Base-by-base conservation (phyloP, 2,329 filamentous ascomycete species). In the Endocalyx cinctus region DNA sequence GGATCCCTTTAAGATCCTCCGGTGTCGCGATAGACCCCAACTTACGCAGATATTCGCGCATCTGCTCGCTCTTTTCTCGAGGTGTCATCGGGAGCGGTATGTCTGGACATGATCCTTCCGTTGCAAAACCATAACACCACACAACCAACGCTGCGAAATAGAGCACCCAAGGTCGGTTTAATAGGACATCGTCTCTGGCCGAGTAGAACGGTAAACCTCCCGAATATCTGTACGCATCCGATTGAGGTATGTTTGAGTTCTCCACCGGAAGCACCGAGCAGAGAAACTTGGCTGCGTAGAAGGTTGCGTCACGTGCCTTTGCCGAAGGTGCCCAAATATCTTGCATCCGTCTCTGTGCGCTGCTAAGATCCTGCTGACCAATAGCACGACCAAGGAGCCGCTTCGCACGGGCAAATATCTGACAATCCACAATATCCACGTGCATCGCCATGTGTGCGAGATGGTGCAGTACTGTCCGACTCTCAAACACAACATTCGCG, bases 391-490 rank as follows among this genome's bases (percentile, higher is more conserved):
- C 90, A 4, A 97, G 76, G 3, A 96, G 72, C 18, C 89, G 75
- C 47, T 82, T 86, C 2, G 90, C 87, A 7, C 89, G 82, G 5
- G 90, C 92, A 58, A 92, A 96, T 45, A 97, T 94, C 61, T 97
- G 90, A 51, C 88, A 90, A 58, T 97, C 90, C n/a, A 94, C 86
- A 34, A 97, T 87, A 54, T 97, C 90, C 16, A 94, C 88, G 54
- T 97, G 88, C 75, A 95, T 95, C 4, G 88, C 87, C 87, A 98
- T 96, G 59, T 97, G 92, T 1, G 92, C 92, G 10, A 98, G 69
- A 50, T 94, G 87, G 54, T 97, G 89, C 27, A 97, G 69, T 17
- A 95, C 90, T 3, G 84, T 94, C 14, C 87, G 79, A 42, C 84
- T 88, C 57, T 96, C 87, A 48, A 92, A 90, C 18, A 94, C 81